Percentiles rank a stretch among this genome's conserved stretches.
phyloP scores from a whole-genome alignment of 2,329 filamentous ascomycete genomes.

The Teratosphaeria epicoccoides region DNA sequence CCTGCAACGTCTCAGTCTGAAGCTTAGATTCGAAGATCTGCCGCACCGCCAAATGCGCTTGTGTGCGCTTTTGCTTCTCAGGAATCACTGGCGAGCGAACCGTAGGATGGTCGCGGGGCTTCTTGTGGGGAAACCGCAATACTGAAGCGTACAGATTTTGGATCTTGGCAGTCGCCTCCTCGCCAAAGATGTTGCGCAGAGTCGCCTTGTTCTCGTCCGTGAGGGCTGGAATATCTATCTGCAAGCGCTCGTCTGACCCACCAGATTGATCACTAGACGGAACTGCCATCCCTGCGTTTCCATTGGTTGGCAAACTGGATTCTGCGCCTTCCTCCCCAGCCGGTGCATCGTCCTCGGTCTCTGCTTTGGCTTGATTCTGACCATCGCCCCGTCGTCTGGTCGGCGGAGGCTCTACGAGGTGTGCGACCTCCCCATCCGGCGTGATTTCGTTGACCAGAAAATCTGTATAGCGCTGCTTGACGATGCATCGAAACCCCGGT shows the following conservation, averaged over 20 bases:
- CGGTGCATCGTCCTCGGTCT: background rate
- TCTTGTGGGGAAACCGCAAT: constrained; percentile 43
- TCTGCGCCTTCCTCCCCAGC: constrained; percentile 7
- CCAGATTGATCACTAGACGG: background rate
- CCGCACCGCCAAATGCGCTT: constrained; percentile 57
- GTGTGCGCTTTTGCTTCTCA: constrained; percentile 51
- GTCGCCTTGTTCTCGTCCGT: constrained; percentile 28
- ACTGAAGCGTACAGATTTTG: constrained; percentile 46
- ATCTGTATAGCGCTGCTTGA: constrained; percentile 77
- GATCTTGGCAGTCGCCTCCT: constrained; percentile 40
- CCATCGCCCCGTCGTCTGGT: constrained; percentile 2
- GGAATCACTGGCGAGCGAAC: constrained; percentile 45
- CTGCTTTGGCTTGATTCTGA: constrained; percentile 2
- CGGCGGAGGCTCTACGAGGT: constrained; percentile 43
- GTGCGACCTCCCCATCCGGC: constrained; percentile 63
- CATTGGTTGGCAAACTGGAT: background rate
- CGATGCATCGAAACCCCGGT: constrained; percentile 49
- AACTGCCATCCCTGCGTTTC: background rate
- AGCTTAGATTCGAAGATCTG: constrained; percentile 69
- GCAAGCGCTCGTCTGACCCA: background rate
- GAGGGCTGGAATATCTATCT: constrained; percentile 16
- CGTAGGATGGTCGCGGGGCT: constrained; percentile 44
- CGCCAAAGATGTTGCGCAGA: constrained; percentile 41
- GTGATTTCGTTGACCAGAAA: constrained; percentile 86
- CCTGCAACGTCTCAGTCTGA: constrained; percentile 64